Base-by-base conservation (phyloP, 2,329 filamentous ascomycete genomes). In the Pestalotiopsis sp. region DNA sequence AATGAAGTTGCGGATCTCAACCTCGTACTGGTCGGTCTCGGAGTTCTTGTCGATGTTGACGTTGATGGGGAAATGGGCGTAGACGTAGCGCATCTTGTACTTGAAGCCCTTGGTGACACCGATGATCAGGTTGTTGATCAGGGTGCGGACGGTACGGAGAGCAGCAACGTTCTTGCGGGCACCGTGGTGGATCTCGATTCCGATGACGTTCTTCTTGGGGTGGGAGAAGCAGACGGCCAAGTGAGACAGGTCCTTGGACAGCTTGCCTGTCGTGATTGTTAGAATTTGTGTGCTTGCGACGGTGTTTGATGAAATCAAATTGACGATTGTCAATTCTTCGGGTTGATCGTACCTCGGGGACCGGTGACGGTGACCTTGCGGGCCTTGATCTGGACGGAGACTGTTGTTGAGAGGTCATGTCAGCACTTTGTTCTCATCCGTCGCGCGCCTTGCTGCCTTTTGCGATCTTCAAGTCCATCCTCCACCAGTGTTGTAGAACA, bases 21-120 rank as follows among this genome's bases (percentile, higher is more conserved):
- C 93, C 86, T 97, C 93, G 83, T 81, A 92, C 78, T 91, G 86
- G 77, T 91, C 95, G 73, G 93, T 96, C 88, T 98, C 96, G 81
- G 85, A 83, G 90, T 95, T 95, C 92, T 98, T 95, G 80, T 97
- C 94, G 78, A 99, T 86, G 90, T 98, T 98, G 88, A 99, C 95
- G 91, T 99, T 99, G 94, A 99, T 99, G 86, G 96, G 96, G 84
- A 99, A 99, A 92, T 99, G 96, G 84, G 96, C 96, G 85, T 99
- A 99, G 86, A 99, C 96, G 89, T 99, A 99, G 82, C 97, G 94
- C 95, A 99, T 98, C 93, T 99, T 99, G 93, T 99, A 99, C 89
- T 97, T 97, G 93, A 92, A 99, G 78, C 96, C 96, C 90, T 95
- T 97, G 84, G 96, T 99, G 77, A 99, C 96, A 85, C 96, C 96